Evolutionary conservation across 345 rosid genomes (phyloP), one percentile per base, ranked within the genome.

Genomic region (Camelina sativa): DNA sequence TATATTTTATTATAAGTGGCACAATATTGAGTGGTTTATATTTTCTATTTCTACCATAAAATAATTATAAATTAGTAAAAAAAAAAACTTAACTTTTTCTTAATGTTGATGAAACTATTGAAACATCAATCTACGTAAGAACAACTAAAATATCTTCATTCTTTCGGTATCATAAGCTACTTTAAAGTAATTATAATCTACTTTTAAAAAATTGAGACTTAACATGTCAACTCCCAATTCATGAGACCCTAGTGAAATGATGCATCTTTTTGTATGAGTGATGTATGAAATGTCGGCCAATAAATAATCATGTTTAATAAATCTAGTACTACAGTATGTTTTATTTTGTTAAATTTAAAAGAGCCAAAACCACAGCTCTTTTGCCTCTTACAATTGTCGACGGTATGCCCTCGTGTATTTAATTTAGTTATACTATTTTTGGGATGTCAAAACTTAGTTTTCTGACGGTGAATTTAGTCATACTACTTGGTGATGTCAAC

Each of bases 241-340:
- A 57, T 58, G 51, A 66, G 53, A 4, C 50, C 35, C 17, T 37
- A 5, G n/a, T 37, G 54, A 50, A 51, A 58, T 38, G 67, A 67
- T 60, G 34, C 34, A 15, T 67, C 46, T 58, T 48, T 52, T 16
- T 25, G n/a, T 57, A 46, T 64, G 47, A 58, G 44, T 67, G 67
- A 12, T 43, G 34, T 40, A 67, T 67, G 46, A 48, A 74, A 67
- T 28, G 62, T 75, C 62, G 73, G 54, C 62, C 60, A 67, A 50
- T 43, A 43, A 43, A 43, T 41, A 41, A 41, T 41, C 46, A 41
- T 7, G 16, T 43, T 43, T 43, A 25, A 25, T 25, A 25, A 25
- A 25, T 4, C 4, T 3, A 25, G 28, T 25, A 25, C 28, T 25
- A 25, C 3, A 0, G n/a, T n/a, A n/a, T n/a, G n/a, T 23, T 23